These are phyloP conservation scores for Globisporangium spinosum DNA, from an alignment of 352 stramenopile species.

Conservation along the genomic window DNA sequence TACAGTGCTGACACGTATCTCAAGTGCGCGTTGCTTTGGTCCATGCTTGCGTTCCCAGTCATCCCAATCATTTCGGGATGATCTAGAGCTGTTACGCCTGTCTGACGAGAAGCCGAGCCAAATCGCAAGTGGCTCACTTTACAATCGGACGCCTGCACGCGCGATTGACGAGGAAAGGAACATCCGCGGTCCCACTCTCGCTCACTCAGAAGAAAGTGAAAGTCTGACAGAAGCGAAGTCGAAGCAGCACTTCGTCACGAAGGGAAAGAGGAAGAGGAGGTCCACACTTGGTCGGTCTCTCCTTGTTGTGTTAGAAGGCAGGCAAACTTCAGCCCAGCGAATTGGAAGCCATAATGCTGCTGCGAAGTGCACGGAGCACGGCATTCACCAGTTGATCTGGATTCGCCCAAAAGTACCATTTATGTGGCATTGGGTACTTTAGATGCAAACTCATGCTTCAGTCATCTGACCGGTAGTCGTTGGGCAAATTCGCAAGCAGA, in stretches of 20 bases:
- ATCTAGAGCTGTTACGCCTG: background rate
- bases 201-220: background rate
- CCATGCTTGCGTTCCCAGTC: background rate
- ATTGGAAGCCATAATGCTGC: background rate
- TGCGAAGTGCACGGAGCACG: background rate
- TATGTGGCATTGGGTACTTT: too few relatives aligned
- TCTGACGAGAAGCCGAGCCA: background rate
- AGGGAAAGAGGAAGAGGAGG: background rate
- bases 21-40: background rate
- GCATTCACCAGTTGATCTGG: too few relatives aligned
- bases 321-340: background rate
- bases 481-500: too few relatives aligned
- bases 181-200: background rate
- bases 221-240: background rate
- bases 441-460: too few relatives aligned
- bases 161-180: background rate
- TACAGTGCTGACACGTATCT: background rate
- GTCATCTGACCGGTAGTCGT: too few relatives aligned
- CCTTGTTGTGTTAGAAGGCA: too few relatives aligned
- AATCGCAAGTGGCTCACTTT: background rate
- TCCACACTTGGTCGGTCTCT: background rate
- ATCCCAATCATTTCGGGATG: background rate
- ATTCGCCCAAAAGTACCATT: too few relatives aligned
- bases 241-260: background rate
- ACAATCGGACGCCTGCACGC: background rate